Evolutionary conservation across 257 asterid species (phyloP), one percentile per base, ranked within the genome.

Genomic region (Nicotiana tomentosiformis): DNA sequence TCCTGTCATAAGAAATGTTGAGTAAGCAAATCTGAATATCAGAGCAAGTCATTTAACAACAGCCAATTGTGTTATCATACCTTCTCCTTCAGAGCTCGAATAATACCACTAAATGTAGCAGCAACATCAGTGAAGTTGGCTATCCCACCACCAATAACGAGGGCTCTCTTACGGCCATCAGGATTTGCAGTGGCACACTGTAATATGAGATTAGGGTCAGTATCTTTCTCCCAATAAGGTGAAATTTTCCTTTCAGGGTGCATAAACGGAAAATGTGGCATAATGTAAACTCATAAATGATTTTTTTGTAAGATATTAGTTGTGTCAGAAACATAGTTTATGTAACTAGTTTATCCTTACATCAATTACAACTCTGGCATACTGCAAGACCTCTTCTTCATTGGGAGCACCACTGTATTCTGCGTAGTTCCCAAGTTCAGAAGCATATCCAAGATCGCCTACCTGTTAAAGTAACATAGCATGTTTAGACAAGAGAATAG

Each of bases 321-420:
- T n/a, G 43, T 7, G 68, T 70, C 12, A 23, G 20, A 69, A 37
- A 26, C 4, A 15, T 46, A 26, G 6, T 20, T 16, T 46, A 3
- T 29, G 69, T 17, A 55, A 77, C 16, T n/a, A 43, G 68, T n/a
- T 5, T 35, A 39, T 83, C 39, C 97, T 91, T 85, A 95, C 99
- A 67, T 95, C 99, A 84, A 95, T 92, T 55, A 95, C 97, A 88
- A 95, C 98, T 89, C 99, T 86, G 85, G 99, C 98, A 84, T 95
- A 95, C 86, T 95, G 99, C 90, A 95, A 84, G 79, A 95, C 98
- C 90, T 95, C 98, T 85, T 93, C 98, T 85, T 95, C 99, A 57
- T 95, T 95, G 58, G 99, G 99, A 83, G 99, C 99, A 17, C 99
- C 99, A 26, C 99, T 95, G 83, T 95, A 95, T 79, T 95, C 99